Evolutionary conservation across 495 filamentous ascomycete species (phyloP), one percentile per base, ranked within the genome.

Genomic region (Penicillium crystallinum): DNA sequence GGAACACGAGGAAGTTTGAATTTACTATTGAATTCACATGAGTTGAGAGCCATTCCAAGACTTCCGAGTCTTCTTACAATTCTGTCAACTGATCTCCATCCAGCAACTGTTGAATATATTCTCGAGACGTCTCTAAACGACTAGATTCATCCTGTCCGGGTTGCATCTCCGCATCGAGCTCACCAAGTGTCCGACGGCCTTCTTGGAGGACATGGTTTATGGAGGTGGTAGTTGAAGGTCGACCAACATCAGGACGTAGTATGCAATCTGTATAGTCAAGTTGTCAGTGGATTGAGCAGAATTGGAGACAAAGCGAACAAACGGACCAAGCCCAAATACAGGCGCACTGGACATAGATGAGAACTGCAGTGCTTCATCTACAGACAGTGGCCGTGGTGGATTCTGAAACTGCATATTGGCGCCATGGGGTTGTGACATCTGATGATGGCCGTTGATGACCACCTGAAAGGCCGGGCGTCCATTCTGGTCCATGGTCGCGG

Each of bases 271-370:
- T 17, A 14, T 5, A 17, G 62, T 27, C 55, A 56, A 29, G 12
- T 17, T 14, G 34, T 41, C 54, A 36, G 41, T 68, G 47, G 63
- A 58, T 45, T 43, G 53, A 57, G n/a, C 17, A 31, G 4, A 18
- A 12, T 35, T 36, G 43, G 18, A 34, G 21, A 14, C 19, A 49
- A 30, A 36, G 30, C 25, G 37, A 37, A 36, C 27, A 21, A n/a
- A 60, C 61, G 50, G 74, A 95, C 93, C 85, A 53, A 92, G 77
- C 54, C 84, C 84, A 70, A 97, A 95, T 4, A 95, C 86, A 44
- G 91, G 80, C 48, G 96, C 83, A 19, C 90, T 95, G 19, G 88
- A 90, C 67, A 97, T 85, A 2, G 93, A 91, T 14, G 95, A 92
- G 69, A 86, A 96, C 31, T 90, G 89, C 37, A 99, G 74, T 9